Evolutionary conservation across 352 stramenopile species (phyloP), one percentile per base, ranked within the genome.

Genomic region (Pythium folliculosum): DNA sequence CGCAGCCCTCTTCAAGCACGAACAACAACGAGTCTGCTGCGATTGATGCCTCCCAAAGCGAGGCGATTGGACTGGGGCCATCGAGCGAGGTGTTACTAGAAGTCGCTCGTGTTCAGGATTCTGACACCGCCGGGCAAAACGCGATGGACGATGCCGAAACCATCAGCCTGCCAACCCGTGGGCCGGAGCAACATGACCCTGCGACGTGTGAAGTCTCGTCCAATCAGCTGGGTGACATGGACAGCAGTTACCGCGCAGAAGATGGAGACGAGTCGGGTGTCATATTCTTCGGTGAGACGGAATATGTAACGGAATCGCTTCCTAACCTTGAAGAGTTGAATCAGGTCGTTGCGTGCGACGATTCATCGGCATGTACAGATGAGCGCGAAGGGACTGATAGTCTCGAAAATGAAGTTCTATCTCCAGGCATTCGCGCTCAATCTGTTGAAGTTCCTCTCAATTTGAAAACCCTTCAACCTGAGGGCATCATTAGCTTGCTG

Each of bases 191-290:
- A 6, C 21, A 21, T 13, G 17, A 55, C 23, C 10, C 12, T 12
- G 23, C 27, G 9, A 30, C 9, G 23, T 37, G 13, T 55, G 49
- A 37, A 7, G 12, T 19, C 6, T 12, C 49, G 22, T 55, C 49
- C 8, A 55, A 55, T 55, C 49, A 55, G n/a, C 17, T 47, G 40
- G 40, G n/a, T n/a, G 40, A 47, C 1, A 40, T 53, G n/a, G 47
- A 53, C 4, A 32, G 4, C 12, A 19, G 21, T 9, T 53, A 27
- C 21, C 5, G 25, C 35, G 19, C 10, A 53, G 47, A 32, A 32
- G n/a, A 32, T 30, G 49, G 23, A 10, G 13, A 55, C 17, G 49
- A 55, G 12, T 38, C 37, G 23, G 49, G 37, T n/a, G 25, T 21
- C n/a, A 16, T 38, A 7, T 32, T 55, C 16, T 32, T 55, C 16